Evolutionary conservation across 345 rosid genomes (phyloP).

Genomic region (Boechera divaricarpa): DNA sequence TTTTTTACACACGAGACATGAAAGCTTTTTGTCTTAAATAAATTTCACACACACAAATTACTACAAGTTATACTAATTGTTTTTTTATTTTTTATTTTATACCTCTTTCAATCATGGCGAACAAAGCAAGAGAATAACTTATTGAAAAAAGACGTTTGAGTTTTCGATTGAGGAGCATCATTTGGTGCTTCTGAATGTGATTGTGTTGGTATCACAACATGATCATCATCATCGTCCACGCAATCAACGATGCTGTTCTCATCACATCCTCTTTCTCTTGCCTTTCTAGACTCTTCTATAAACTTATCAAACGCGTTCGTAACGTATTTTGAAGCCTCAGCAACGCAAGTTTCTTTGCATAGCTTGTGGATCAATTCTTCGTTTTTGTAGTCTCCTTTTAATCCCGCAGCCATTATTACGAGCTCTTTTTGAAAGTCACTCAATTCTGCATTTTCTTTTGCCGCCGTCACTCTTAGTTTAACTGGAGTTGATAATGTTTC

Average conservation of each 20-base stretch:
- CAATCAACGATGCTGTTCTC: constrained; percentile 47
- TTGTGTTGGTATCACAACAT: constrained; percentile 25
- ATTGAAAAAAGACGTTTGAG: constrained; percentile 19
- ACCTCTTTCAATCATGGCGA: constrained; percentile 45
- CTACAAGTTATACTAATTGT: not conserved
- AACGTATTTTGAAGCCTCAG: constrained; percentile 57
- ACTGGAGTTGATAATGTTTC: constrained; percentile 57
- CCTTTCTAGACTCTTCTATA: constrained; percentile 51
- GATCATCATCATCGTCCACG: constrained; percentile 16
- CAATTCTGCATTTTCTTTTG: constrained; percentile 55
- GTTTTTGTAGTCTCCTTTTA: constrained; percentile 63
- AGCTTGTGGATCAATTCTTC: constrained; percentile 57
- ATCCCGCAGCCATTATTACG: constrained; percentile 63
- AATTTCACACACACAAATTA: not conserved
- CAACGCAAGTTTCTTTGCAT: constrained; percentile 65
- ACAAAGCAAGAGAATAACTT: constrained; percentile 51
- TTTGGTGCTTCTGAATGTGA: constrained; percentile 21
- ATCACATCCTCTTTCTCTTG: constrained; percentile 50
- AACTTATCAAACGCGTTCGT: constrained; percentile 54
- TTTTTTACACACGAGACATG: not conserved
- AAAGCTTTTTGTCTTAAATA: not conserved
- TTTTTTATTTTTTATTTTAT: not conserved
- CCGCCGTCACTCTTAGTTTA: constrained; percentile 47
- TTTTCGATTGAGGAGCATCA: constrained; percentile 18
- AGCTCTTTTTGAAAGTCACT: constrained; percentile 77